Evolutionary conservation across 352 stramenopile genomes (phyloP), one percentile per base, ranked within the genome.

Genomic region (Halophytophthora polymorphica): DNA sequence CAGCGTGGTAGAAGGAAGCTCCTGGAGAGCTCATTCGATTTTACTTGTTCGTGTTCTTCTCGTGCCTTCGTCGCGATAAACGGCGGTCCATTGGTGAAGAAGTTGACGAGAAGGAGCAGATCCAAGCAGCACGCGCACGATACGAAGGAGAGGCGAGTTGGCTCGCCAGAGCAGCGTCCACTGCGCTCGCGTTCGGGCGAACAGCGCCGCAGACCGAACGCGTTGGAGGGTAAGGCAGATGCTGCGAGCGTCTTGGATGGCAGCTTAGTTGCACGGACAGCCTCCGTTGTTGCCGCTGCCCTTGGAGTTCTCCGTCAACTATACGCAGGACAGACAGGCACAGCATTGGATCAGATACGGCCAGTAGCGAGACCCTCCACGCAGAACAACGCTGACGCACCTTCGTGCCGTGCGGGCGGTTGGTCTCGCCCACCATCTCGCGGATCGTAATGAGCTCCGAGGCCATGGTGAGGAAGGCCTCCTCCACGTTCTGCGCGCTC

Each of bases 381-480:
- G 38, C 13, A 36, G 21, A 42, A 51, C 38, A n/a, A n/a, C n/a
- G n/a, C n/a, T n/a, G 35, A 41, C 65, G 60, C 58, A 91, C 79
- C 65, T 83, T 86, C 15, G 71, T 71, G 40, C 83, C 83, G 33
- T 73, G 72, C 25, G 81, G 70, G 31, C 77, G 70, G 54, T 81
- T 89, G 11, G 73, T 58, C 45, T 88, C 81, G 53, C 83, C 83
- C 43, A 94, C 81, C 77, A 92, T 90, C 66, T 94, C 81, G 11
- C 81, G 83, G 59, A 94, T 94, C 45, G 83, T 90, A 33, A 93
- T 99, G 75, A 99, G 98, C 69, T 99, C 92, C 17, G 86, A 96
- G 3, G 96, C 96, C 96, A 99, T 99, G 22, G 93, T 99, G 63
- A 99, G 88, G 74, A 99, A 99, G n/a, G 97, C 95, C 59, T 98